Base-by-base conservation (phyloP, 768 basidiomycete genomes). In the Mycena metata region DNA sequence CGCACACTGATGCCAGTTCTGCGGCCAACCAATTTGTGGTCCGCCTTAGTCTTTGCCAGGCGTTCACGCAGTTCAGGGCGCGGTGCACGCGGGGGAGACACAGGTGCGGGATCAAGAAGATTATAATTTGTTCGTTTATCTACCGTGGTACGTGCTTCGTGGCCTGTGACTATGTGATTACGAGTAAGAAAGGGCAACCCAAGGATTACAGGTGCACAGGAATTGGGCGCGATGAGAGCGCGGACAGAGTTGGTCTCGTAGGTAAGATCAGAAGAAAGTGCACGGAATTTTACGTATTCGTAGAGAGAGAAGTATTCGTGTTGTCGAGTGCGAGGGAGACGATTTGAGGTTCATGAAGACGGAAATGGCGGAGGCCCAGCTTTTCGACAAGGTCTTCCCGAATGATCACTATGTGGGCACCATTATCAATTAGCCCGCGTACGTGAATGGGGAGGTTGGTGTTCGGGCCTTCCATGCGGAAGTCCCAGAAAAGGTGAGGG, bases 391-490 rank as follows among this genome's bases (percentile, higher is more conserved):
- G 42, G 0, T 69, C 61, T 15, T 72, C 36, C 16, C 73, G 47
- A 58, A 82, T 81, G 19, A 83, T 63, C 54, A 80, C 80, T 56
- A 81, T 2, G 33, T 75, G 71, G 0, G 78, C 75, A 5, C 79
- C 78, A 59, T 70, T 47, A 50, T 82, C 78, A 75, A 81, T 76
- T 0, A 80, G 50, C 0, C 69, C 67, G 1, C 67, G 50, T 0
- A 76, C 56, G 15, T 3, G 17, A 0, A 76, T 0, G 6, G 67
- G 69, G 12, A 64, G 45, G 21, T 26, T 45, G 4, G 23, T 26
- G 13, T 19, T 17, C 1, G 64, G 56, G 21, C 56, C 56, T n/a
- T 66, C 64, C 47, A 66, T 47, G 21, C 42, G 56, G 42, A 58
- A 66, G n/a, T 54, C 24, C 64, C 64, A 66, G 17, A 51, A 41